Evolutionary conservation across 805 yeast genomes (phyloP), one percentile per base, ranked within the genome.

Genomic region (Candida easanensis): DNA sequence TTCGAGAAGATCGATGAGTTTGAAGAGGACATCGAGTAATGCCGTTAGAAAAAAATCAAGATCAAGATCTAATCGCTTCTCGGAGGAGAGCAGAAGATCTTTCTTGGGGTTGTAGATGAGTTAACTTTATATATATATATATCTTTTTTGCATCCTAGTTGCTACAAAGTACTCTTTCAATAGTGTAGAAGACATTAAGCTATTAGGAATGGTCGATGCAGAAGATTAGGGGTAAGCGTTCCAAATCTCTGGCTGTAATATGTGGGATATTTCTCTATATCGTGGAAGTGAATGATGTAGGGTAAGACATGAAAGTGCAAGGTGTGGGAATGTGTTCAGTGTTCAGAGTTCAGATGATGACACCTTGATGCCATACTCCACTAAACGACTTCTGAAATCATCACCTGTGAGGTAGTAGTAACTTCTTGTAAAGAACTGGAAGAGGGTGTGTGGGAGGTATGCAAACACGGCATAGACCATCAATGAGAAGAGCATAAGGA

Each of bases 391-490:
- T 33, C 47, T 50, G 42, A 61, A 61, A 23, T 62, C 65, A 37
- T 62, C 60, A 20, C 67, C 67, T n/a, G 67, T 62, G 33, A 56
- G 26, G 32, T 62, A 62, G 46, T 61, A 62, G 40, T 58, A 57
- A 15, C 59, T 46, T 54, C 65, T 61, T 6, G 53, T 50, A 22
- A 46, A 39, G 31, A 60, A 33, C 27, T 57, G 52, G 38, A 50
- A 46, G 9, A 56, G 33, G n/a, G 54, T 46, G 6, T 51, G 43
- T 15, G 67, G 67, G 25, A 62, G 49, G 39, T 57, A 60, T 10
- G 62, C 53, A 33, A 61, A 60, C 14, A 70, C 44, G 17, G 73
- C 74, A 51, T 67, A 71, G 9, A 69, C 46, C 44, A 67, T 59
- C 9, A 70, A 46, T 17, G 71, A 61, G 46, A 69, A 57, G 15